These are phyloP conservation scores for Caryocar brasiliense DNA, from an alignment of 441 rosid genomes.

Conservation along the genomic window DNA sequence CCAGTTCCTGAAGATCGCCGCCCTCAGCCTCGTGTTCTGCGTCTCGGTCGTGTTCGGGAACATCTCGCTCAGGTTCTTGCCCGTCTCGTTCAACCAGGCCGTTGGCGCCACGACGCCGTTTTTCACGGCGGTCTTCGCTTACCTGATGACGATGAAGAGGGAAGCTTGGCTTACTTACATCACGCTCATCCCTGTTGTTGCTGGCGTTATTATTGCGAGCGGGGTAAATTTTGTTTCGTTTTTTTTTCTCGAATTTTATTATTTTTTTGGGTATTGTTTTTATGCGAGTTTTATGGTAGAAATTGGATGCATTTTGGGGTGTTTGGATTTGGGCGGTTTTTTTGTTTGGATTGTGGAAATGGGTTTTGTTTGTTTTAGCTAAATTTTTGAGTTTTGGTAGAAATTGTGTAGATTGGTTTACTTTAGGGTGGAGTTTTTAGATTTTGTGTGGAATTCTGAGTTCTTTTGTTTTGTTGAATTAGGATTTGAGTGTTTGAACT, in stretches of 20 bases:
- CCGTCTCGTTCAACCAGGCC: conserved; percentile 83
- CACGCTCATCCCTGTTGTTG: conserved; percentile 75
- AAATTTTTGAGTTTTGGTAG: too few species aligned
- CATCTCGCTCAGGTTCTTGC: conserved; percentile 61
- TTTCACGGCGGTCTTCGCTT: conserved; percentile 83
- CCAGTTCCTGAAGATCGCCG: conserved; percentile 77
- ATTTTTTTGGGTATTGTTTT: too few species aligned
- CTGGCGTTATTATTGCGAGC: conserved; percentile 82
- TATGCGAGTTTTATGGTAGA: too few species aligned
- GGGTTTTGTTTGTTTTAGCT: neutral
- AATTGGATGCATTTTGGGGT: too few species aligned
- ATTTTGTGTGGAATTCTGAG: too few species aligned
- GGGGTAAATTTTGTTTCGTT: conserved; percentile 38
- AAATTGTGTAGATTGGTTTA: too few species aligned
- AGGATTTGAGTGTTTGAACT: too few species aligned
- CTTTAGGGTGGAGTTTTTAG: too few species aligned
- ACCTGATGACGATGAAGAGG: conserved; percentile 59
- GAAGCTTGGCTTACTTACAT: conserved; percentile 89
- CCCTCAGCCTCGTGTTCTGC: conserved; percentile 72
- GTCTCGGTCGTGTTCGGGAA: conserved; percentile 88
- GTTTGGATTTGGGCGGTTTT: neutral
- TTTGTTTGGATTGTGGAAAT: neutral
- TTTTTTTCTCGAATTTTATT: neutral
- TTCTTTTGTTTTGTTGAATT: too few species aligned
- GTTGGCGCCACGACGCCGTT: conserved; percentile 92